A percentile compares a stretch with the other conserved stretches of the same genome.
phyloP scores from a whole-genome alignment of 2,329 filamentous ascomycete species.

The Botrytis fabae region DNA sequence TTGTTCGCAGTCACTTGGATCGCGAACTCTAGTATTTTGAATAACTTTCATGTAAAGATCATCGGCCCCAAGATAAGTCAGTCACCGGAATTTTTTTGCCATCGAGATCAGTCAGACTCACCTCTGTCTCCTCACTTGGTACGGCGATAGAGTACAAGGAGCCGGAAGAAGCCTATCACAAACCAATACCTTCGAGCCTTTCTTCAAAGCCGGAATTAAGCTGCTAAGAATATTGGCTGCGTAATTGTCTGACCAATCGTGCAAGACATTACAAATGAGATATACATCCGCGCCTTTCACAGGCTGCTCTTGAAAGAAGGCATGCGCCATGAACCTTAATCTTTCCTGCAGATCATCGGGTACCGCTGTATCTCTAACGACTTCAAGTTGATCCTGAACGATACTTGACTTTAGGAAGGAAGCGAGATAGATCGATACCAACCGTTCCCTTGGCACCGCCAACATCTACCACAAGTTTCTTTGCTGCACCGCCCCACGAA shows the following conservation, averaged over 20 bases:
- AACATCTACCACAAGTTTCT: not conserved
- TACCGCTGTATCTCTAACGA: not conserved
- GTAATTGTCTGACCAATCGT: constrained; percentile 5
- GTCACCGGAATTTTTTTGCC: too few relatives aligned
- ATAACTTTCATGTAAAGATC: constrained; percentile 5
- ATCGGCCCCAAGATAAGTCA: not conserved
- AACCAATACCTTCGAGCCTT: not conserved
- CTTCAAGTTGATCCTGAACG: not conserved
- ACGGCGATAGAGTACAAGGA: not conserved
- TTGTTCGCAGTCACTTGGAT: constrained; percentile 8
- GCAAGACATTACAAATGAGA: not conserved
- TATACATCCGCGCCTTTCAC: not conserved
- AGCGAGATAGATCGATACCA: not conserved
- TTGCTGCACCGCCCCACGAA: not conserved
- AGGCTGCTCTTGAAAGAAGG: not conserved
- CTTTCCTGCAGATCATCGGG: not conserved
- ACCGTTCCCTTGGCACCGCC: not conserved
- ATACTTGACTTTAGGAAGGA: constrained; percentile 7
- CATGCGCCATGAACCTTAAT: constrained; percentile 7
- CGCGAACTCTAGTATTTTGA: not conserved
- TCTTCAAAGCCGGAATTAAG: not conserved
- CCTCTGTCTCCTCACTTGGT: not conserved
- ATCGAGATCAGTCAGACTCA: too few relatives aligned
- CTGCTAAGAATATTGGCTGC: too few relatives aligned
- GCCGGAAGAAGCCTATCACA: not conserved